Base-by-base conservation (phyloP, 805 yeast genomes). In the Zygosaccharomyces bisporus region DNA sequence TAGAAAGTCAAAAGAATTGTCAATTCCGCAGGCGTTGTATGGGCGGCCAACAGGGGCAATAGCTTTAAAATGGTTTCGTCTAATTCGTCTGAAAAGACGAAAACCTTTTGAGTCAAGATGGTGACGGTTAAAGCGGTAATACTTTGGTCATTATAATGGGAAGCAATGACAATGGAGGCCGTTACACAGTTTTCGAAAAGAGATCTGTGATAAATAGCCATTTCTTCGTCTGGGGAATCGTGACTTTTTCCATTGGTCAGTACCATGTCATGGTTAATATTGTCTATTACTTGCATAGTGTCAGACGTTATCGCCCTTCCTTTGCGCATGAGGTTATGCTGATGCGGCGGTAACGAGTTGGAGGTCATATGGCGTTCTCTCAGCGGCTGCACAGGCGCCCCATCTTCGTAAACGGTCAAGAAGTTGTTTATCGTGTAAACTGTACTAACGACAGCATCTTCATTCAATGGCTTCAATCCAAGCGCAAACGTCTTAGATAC, bases 381-480 rank as follows among this genome's bases (percentile, higher is more conserved):
- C 16, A 64, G 45, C 4, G 63, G 66, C 39, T 55, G 61, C 32
- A 47, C 68, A 42, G 58, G 70, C 39, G 58, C 60, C 41, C 64
- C 74, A 51, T 67, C 75, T 47, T 66, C 76, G 12, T 75, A 81
- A 42, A 72, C 76, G 41, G 82, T 76, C 24, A 91, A 66, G 47
- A 85, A 63, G 60, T 93, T 93, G 14, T 86, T 79, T 51, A 91
- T 72, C 0, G 95, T 81, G 65, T 93, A 93, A 41, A 93, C 80
- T 1, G 91, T 77, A 6, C 95, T 82, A 6, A 89, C 86, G 17
- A 85, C 81, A 1, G 86, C 79, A 58, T 89, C 96, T 57, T 88
- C 91, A 14, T 89, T 78, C 42, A 85, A 69, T 6, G 79, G 76
- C 45, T 75, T 77, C 52, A 86, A 70, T 3, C 90, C 88, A 39